These are phyloP conservation scores for Posidonia australis DNA, from an alignment of 106 monocot genomes.

Conservation along the genomic window DNA sequence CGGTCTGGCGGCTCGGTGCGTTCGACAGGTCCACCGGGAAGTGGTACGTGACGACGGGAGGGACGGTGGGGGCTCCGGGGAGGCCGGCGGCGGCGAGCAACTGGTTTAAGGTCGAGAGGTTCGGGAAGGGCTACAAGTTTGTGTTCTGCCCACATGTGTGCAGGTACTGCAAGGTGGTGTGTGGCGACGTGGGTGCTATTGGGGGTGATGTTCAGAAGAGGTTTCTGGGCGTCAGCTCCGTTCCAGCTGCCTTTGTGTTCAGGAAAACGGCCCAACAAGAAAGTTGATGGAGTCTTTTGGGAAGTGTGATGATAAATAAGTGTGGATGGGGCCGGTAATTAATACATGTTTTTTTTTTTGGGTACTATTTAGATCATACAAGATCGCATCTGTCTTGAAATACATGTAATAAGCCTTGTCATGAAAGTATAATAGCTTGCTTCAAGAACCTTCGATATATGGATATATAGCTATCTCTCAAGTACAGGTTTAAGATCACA, in stretches of 20 bases:
- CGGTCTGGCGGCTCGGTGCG: conserved; percentile 27
- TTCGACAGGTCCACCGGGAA: background rate
- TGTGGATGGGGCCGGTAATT: too few species aligned
- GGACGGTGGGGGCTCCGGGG: conserved; percentile 16
- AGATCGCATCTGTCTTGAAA: too few species aligned
- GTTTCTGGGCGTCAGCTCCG: conserved; percentile 16
- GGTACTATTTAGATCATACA: too few species aligned
- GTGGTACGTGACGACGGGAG: conserved; percentile 27
- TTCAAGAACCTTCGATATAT: too few species aligned
- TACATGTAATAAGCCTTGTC: too few species aligned
- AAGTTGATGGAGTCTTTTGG: too few species aligned
- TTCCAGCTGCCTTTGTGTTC: conserved; percentile 19
- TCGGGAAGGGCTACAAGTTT: conserved; percentile 20
- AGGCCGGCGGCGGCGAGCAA: conserved; percentile 23
- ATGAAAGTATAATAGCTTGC: too few species aligned
- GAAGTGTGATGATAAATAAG: too few species aligned
- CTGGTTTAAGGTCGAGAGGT: conserved; percentile 39
- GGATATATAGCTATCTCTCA: too few species aligned
- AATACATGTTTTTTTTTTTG: too few species aligned
- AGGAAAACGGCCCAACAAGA: background rate
- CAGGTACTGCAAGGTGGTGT: conserved; percentile 28
- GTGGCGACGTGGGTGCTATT: conserved; percentile 29
- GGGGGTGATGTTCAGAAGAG: conserved; percentile 16
- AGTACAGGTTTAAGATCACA: too few species aligned
- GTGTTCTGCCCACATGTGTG: conserved; percentile 41